phyloP scores from a whole-genome alignment of 1,139 yeast species.

The Scheffersomyces illinoinensis region DNA sequence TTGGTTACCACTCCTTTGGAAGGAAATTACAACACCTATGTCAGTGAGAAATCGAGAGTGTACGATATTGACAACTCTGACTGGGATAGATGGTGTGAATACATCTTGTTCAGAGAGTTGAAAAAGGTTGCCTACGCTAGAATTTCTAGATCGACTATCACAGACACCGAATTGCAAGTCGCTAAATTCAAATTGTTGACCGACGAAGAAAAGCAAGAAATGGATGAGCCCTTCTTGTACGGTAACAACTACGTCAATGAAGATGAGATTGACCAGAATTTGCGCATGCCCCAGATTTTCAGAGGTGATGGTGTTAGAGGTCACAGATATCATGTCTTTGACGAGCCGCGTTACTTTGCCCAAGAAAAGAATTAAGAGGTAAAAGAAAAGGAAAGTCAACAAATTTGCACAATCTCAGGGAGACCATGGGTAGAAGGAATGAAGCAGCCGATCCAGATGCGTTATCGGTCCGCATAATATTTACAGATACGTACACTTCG shows the following conservation, averaged over 20 bases:
- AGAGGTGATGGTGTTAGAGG: slow-evolving; percentile 95
- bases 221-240: slow-evolving; percentile 48
- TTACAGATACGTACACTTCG: background rate
- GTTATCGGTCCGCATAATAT: background rate
- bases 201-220: slow-evolving; percentile 37
- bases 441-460: background rate
- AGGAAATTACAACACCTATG: slow-evolving; percentile 92
- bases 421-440: background rate
- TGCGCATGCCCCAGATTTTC: slow-evolving; percentile 80
- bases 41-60: slow-evolving; percentile 81
- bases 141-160: slow-evolving; percentile 87
- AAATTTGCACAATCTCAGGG: too few relatives aligned
- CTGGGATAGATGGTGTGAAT: slow-evolving; percentile 99
- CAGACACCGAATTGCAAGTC: slow-evolving; percentile 94
- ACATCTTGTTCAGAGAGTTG: slow-evolving; percentile 82
- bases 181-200: slow-evolving; percentile 79
- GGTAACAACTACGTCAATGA: slow-evolving; percentile 60
- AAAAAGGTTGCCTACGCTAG: slow-evolving; percentile 93
- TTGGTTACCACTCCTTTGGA: slow-evolving; percentile 82
- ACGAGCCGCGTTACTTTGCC: slow-evolving; percentile 79
- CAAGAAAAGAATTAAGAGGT: slow-evolving; percentile 14
- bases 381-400: too few relatives aligned
- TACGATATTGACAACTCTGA: slow-evolving; percentile 90
- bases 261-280: slow-evolving; percentile 55
- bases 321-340: slow-evolving; percentile 91